Conservation (phyloP, 257 asterid genomes). For the Primulina huaijiensis region DNA sequence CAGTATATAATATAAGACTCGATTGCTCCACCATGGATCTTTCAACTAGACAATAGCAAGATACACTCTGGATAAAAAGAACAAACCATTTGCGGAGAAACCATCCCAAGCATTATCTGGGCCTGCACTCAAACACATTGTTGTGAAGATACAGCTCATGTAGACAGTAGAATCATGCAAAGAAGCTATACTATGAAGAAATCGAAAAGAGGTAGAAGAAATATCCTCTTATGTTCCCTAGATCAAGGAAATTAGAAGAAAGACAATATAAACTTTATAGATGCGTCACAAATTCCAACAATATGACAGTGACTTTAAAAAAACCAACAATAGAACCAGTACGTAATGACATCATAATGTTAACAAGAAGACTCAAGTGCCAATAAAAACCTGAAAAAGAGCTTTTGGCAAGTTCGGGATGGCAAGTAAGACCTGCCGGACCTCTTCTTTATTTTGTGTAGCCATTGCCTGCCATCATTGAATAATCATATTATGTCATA, state of each 20-base stretch:
- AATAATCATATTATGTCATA: constrained; percentile 20
- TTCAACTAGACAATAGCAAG: constrained; percentile 13
- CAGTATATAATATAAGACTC: constrained; percentile 29
- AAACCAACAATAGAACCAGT: constrained; percentile 8
- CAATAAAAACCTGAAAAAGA: constrained; percentile 67
- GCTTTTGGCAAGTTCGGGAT: constrained; percentile 76
- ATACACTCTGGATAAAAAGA: constrained; percentile 21
- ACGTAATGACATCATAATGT: constrained; percentile 12
- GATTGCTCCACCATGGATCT: constrained; percentile 22
- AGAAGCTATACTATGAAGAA: constrained; percentile 1
- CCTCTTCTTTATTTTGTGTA: constrained; percentile 77
- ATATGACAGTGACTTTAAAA: constrained; percentile 2
- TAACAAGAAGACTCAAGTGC: constrained; percentile 21
- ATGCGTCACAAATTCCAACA: constrained; percentile 17
- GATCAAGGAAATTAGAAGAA: background rate
- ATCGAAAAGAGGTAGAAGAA: background rate
- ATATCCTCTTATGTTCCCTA: background rate
- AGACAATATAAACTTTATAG: no score
- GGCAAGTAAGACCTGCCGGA: constrained; percentile 62
- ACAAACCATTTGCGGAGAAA: constrained; percentile 83
- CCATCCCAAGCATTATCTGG: constrained; percentile 75
- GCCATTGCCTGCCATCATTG: constrained; percentile 65
- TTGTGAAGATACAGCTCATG: constrained; percentile 21
- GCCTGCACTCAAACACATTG: constrained; percentile 50
- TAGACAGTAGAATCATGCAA: background rate